Evolutionary conservation across 192 early-diverging fungal species (phyloP), one percentile per base, ranked within the genome.

Genomic region (Coemansia sp.): DNA sequence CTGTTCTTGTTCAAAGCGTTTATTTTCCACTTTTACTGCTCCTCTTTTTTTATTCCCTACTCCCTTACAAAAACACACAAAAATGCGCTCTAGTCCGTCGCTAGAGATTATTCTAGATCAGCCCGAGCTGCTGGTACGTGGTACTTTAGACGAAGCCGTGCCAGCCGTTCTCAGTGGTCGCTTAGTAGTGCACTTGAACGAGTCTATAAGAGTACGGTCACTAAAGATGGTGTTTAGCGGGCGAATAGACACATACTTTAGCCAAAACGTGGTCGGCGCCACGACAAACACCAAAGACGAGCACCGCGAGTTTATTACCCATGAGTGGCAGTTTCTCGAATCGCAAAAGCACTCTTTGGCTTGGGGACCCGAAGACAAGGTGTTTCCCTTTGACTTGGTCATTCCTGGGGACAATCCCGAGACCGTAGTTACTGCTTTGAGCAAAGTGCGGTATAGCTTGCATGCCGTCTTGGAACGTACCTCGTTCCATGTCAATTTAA

Each of bases 331-430:
- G 17, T 90, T 88, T 67, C 73, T 87, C 17, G 69, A 75, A 35
- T 39, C 71, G 10, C 75, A 82, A 59, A 70, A 72, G 23, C 74
- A 78, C 33, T 43, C 73, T 6, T 62, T 79, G 40, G 43, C 60
- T 23, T 68, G 86, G 46, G 52, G 66, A 9, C 64, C 77, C 5
- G 68, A 70, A 33, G 72, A 53, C 47, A 67, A 85, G 49, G 69
- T 43, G 28, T 88, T 75, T 75, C 68, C 71, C 32, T 90, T 90
- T 57, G 88, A 89, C 50, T 26, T 89, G 37, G 64, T 78, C 10
- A n/a, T 90, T 3, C 75, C 82, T 7, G 89, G 89, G 9, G 63
- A 86, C 32, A 69, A 88, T 46, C 89, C 89, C 5, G 89, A 90
- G 64, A 85, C 89, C 0, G 75, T 84, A 11, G 73, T 80, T 19